Base-by-base conservation (phyloP, 495 filamentous ascomycete species). In the Choiromyces venosus region DNA sequence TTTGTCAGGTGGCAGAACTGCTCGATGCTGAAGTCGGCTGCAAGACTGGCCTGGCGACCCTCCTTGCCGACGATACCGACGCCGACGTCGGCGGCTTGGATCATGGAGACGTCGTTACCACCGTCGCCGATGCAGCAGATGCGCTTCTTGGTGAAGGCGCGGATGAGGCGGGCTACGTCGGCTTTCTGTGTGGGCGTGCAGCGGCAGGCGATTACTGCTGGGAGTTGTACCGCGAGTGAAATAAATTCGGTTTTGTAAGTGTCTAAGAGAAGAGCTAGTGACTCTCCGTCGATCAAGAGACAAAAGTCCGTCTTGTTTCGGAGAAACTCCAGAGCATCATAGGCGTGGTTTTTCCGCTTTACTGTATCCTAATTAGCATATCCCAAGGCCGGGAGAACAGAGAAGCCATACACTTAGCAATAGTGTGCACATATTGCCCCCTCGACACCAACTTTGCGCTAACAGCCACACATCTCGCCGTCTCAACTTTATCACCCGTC, bases 91-190 rank as follows among this genome's bases (percentile, higher is more conserved):
- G 96, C 96, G 8, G 95, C 94, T 84, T 97, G 94, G 77, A 99
- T 99, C 96, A 99, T 99, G 68, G 91, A 93, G 38, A 99, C 96
- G 82, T 99, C 96, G 84, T 99, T 99, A 68, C 95, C 95, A 56
- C 95, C 95, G 77, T 99, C 95, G 64, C 95, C 95, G 77, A 99
- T 97, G 80, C 94, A 97, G 82, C 93, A 96, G 37, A 97, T 91
- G 40, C 96, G 90, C 81, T 97, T 97, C 81, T 91, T 91, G 14
- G 96, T 99, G 84, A 92, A 88, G 56, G 92, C 87, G 69, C 94
- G 93, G 83, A 99, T 99, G 52, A 99, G 86, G 72, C 87, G 87
- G 38, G 96, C 95, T 52, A 98, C 85, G 76, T 97, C 94, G 38
- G 96, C 96, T 81, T 99, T 99, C 78, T 98, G 96, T 0, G 93